Evolutionary conservation across 495 filamentous ascomycete species (phyloP).

Genomic region (Cercophora sp.): DNA sequence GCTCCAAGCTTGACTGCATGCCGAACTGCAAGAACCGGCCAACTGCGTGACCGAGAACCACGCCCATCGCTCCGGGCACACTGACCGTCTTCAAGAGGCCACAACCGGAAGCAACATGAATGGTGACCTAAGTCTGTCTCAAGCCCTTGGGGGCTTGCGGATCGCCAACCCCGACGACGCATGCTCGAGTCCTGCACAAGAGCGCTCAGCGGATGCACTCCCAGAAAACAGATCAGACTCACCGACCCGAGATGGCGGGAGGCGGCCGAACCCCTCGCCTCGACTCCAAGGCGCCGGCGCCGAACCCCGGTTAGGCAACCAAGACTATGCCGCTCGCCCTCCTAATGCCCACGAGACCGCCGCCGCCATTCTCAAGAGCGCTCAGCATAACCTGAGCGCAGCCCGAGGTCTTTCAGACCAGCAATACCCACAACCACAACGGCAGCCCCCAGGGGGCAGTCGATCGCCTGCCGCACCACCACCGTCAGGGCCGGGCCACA

Average conservation of each 20-base stretch:
- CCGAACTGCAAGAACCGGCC: too few species aligned
- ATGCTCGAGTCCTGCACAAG: conserved; percentile 50
- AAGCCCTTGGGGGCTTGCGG: conserved; percentile 87
- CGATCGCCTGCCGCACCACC: conserved; percentile 7
- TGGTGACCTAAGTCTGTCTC: conserved; percentile 87
- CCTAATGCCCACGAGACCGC: conserved; percentile 36
- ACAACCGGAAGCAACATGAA: conserved; percentile 66
- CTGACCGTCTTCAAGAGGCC: too few species aligned
- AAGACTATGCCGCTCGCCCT: conserved; percentile 30
- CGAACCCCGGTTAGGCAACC: conserved; percentile 21
- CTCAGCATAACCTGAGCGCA: conserved; percentile 30
- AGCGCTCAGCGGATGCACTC: too few species aligned
- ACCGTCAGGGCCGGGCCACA: conserved; percentile 6
- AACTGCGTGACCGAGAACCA: background rate
- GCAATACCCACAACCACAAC: conserved; percentile 35
- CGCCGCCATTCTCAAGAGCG: conserved; percentile 30
- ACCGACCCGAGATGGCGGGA: conserved; percentile 4
- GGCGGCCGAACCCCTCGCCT: conserved; percentile 5
- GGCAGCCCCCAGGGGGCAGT: conserved; percentile 24
- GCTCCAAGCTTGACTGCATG: too few species aligned
- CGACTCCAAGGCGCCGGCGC: conserved; percentile 8
- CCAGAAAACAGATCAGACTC: too few species aligned
- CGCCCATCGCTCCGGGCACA: background rate
- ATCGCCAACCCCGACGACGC: conserved; percentile 95
- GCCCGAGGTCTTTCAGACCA: conserved; percentile 34